Evolutionary conservation across 345 rosid genomes (phyloP).

Genomic region (Rhodomyrtus tomentosa): DNA sequence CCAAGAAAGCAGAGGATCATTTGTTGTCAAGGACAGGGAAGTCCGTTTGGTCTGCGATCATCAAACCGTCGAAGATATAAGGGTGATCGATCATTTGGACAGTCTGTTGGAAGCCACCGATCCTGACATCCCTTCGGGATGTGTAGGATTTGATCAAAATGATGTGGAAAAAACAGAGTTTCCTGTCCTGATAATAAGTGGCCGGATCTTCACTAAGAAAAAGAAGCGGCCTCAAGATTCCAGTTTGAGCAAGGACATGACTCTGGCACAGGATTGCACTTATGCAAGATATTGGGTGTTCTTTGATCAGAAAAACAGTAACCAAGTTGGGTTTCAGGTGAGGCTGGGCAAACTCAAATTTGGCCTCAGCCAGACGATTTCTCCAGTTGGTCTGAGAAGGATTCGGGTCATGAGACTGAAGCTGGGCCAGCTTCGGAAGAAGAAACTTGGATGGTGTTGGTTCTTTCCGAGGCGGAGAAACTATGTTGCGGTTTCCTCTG

Average conservation of each 20-base stretch:
- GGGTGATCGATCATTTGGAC: slow-evolving; percentile 12
- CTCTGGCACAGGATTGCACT: not conserved
- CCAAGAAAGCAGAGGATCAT: slow-evolving; percentile 69
- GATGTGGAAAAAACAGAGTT: slow-evolving; percentile 8
- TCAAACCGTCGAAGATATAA: slow-evolving; percentile 42
- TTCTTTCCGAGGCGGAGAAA: slow-evolving; percentile 24
- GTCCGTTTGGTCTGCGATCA: slow-evolving; percentile 29
- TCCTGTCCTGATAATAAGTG: slow-evolving; percentile 38
- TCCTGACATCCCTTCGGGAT: slow-evolving; percentile 4
- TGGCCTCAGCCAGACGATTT: slow-evolving; percentile 3
- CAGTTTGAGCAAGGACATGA: not conserved
- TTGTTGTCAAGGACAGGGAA: slow-evolving; percentile 23
- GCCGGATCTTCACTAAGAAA: slow-evolving; percentile 23
- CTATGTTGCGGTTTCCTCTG: slow-evolving; percentile 15
- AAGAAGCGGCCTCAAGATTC: slow-evolving; percentile 9
- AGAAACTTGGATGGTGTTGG: slow-evolving; percentile 21
- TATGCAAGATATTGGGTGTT: slow-evolving; percentile 38
- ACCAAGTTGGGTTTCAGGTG: slow-evolving; percentile 42
- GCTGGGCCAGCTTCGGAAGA: slow-evolving; percentile 15
- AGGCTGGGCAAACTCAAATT: slow-evolving; percentile 25
- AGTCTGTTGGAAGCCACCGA: not conserved
- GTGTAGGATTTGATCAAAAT: slow-evolving; percentile 5
- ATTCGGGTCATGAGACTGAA: slow-evolving; percentile 16
- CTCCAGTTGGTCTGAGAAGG: slow-evolving; percentile 4
- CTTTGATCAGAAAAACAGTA: slow-evolving; percentile 33